phyloP scores from a whole-genome alignment of 495 filamentous ascomycete genomes.

The Penicillium robsamsonii region DNA sequence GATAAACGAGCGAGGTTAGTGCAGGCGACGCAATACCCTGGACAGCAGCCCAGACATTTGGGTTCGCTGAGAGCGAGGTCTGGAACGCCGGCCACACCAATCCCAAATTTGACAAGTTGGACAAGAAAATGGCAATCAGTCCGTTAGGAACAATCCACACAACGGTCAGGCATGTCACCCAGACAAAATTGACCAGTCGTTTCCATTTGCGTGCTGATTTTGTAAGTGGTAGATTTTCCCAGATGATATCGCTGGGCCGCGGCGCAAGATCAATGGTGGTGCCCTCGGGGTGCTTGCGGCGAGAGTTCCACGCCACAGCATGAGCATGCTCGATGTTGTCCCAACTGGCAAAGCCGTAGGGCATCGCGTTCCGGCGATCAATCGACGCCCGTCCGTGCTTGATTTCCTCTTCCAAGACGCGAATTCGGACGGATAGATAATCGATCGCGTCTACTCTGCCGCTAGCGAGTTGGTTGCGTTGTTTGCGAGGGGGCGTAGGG shows the following conservation, averaged over 20 bases:
- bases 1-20: conserved; percentile 82
- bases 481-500: conserved; percentile 74
- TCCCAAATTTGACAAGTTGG: conserved; percentile 77
- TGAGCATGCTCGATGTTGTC: conserved; percentile 85
- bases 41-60: conserved; percentile 74
- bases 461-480: conserved; percentile 43
- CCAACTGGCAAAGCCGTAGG: conserved; percentile 93
- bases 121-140: conserved; percentile 88
- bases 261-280: conserved; percentile 78
- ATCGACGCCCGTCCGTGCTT: conserved; percentile 76
- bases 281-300: conserved; percentile 77
- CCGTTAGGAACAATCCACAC: conserved; percentile 96
- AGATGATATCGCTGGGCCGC: conserved; percentile 88
- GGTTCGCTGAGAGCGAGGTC: conserved; percentile 56
- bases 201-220: conserved; percentile 66
- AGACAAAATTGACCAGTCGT: conserved; percentile 73
- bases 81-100: conserved; percentile 78
- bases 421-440: conserved; percentile 83
- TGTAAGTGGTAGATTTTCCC: conserved; percentile 81
- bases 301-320: conserved; percentile 75
- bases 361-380: conserved; percentile 81
- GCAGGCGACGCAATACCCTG: conserved; percentile 95
- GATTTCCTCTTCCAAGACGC: conserved; percentile 77
- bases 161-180: conserved; percentile 76
- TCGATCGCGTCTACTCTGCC: conserved; percentile 87